Conservation (phyloP, 1,139 yeast species). For the Debaryomyces singareniensis region DNA sequence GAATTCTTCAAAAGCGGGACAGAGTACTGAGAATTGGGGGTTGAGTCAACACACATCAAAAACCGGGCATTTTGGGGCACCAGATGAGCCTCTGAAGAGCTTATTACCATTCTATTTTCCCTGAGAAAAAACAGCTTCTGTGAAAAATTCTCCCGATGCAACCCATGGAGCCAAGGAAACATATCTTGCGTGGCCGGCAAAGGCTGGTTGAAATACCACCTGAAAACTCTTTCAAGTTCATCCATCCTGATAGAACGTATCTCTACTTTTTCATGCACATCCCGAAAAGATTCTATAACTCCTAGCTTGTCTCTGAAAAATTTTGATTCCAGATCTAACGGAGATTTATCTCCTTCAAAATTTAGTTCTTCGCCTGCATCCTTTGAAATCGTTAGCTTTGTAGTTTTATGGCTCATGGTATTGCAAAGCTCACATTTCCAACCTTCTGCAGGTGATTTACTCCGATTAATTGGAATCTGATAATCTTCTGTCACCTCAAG, state of each 20-base stretch:
- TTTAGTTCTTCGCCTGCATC: background rate
- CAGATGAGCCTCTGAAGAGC: background rate
- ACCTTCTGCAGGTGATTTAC: conserved; percentile 8
- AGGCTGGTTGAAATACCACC: conserved; percentile 44
- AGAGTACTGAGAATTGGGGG: conserved; percentile 5
- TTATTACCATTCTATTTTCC: conserved; percentile 16
- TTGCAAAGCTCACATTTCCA: conserved; percentile 32
- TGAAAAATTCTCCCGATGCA: conserved; percentile 46
- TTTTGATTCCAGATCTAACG: conserved; percentile 18
- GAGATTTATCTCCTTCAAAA: conserved; percentile 10
- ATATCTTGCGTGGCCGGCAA: conserved; percentile 63
- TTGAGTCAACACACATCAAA: conserved; percentile 48
- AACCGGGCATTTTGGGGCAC: conserved; percentile 27
- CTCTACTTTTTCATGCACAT: background rate
- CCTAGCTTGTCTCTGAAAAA: conserved; percentile 11
- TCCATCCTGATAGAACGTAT: conserved; percentile 12
- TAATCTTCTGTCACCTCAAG: conserved; percentile 2
- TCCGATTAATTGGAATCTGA: conserved; percentile 1
- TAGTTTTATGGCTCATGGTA: conserved; percentile 31
- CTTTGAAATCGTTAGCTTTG: conserved; percentile 21
- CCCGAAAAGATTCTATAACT: background rate
- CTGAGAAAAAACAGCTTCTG: conserved; percentile 38
- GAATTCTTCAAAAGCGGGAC: conserved; percentile 48
- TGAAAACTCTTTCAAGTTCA: conserved; percentile 30
- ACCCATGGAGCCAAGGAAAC: conserved; percentile 92